Base-by-base conservation (phyloP, 495 filamentous ascomycete species). In the Aspergillus sclerotiicarbonarius region DNA sequence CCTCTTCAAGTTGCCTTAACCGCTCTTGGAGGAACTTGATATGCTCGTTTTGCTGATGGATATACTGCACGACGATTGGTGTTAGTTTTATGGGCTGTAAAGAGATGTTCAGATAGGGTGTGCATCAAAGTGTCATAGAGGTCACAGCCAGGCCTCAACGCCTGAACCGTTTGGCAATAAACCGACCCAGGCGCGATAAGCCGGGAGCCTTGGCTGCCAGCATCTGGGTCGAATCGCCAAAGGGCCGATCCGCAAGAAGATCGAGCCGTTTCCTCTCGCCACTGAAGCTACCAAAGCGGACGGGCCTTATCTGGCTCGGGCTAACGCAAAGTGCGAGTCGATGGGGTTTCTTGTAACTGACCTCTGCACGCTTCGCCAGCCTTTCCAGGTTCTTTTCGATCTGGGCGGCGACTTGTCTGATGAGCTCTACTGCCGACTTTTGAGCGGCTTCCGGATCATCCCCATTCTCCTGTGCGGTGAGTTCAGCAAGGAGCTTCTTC, bases 21-120 rank as follows among this genome's bases (percentile, higher is more conserved):
- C 79, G 76, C 57, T 79, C 76, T 54, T 82, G 79, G 16, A 87
- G 76, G 31, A 81, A 79, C 65, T 82, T 81, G 70, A 86, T 84
- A 51, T 82, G 73, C 33, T 75, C 71, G 45, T 85, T 82, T 69
- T 85, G 84, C 56, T 82, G 80, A 58, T 84, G 76, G 62, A 85
- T 84, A 63, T 86, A 81, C 84, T 85, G 62, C 50, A 54, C n/a
- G 29, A 8, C 4, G 45, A 50, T 47, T 50, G 12, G 6, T n/a
- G 47, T 50, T 32, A 50, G 47, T 32, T n/a, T 16, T 12, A 6
- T 2, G 9, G 31, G 9, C 31, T 8, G 47, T n/a, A 47, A 31
- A 15, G 20, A 20, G 12, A 35, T 15, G 37, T 51, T 46, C 32
- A 44, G 52, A 49, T 33, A 30, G 43, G 52, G n/a, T n/a, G 53